phyloP scores from a whole-genome alignment of 2,329 filamentous ascomycete species.

The Xylaria hypoxylon region DNA sequence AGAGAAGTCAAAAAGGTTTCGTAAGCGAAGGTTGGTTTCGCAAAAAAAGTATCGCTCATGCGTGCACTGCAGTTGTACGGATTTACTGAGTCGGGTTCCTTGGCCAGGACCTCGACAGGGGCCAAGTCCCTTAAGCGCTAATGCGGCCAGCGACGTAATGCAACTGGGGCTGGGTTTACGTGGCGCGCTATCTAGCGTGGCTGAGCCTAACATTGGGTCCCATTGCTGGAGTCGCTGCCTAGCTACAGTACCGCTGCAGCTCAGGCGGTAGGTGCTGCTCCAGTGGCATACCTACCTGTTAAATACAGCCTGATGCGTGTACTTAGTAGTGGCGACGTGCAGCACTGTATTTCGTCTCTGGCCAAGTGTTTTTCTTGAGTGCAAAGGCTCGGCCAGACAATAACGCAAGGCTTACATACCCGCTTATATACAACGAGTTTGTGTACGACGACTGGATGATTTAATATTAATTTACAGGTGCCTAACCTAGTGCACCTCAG shows the following conservation, averaged over 20 bases:
- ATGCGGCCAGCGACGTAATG: constrained; percentile 49
- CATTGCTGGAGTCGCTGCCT: constrained; percentile 27
- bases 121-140: constrained; percentile 40
- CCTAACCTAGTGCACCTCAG: too few species aligned
- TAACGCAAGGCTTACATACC: constrained; percentile 18
- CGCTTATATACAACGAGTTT: background rate
- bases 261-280: too few species aligned
- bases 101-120: constrained; percentile 26
- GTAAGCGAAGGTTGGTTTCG: constrained; percentile 33
- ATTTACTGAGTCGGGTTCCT: constrained; percentile 33
- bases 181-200: constrained; percentile 37
- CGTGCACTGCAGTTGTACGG: too few species aligned
- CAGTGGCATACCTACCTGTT: background rate
- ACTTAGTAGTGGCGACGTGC: constrained; percentile 15
- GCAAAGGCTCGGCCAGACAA: constrained; percentile 10
- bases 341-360: background rate
- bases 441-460: background rate
- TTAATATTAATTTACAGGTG: background rate
- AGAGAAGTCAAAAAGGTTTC: constrained; percentile 6
- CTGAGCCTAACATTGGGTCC: constrained; percentile 32
- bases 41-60: constrained; percentile 32
- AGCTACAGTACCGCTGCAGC: background rate
- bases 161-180: constrained; percentile 47
- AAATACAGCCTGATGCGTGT: constrained; percentile 12
- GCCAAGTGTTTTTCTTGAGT: background rate